These are phyloP conservation scores for Chenopodium suecicum DNA, from an alignment of 148 eudicot genomes.

Conservation along the genomic window DNA sequence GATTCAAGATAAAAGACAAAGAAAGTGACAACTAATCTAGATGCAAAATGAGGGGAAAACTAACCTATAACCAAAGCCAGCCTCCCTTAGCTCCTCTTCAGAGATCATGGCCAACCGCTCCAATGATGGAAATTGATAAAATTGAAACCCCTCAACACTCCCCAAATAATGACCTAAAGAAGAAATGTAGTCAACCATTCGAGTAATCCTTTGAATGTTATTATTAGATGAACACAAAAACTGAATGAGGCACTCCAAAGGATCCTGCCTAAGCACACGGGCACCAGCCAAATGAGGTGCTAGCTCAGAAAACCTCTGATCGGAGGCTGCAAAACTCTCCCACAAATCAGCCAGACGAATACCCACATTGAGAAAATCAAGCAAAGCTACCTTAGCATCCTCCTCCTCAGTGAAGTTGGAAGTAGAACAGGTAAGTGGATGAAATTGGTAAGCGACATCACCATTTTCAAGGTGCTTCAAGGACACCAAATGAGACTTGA, in stretches of 20 bases:
- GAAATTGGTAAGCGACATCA: conserved; percentile 52
- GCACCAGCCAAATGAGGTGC: conserved; percentile 69
- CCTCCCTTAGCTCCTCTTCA: conserved; percentile 70
- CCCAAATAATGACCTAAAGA: conserved; percentile 63
- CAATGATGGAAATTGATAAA: conserved; percentile 64
- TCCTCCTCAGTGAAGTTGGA: conserved; percentile 12
- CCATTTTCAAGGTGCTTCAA: conserved; percentile 60
- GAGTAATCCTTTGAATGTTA: conserved; percentile 77
- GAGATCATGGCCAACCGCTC: conserved; percentile 60
- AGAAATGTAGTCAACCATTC: conserved; percentile 83
- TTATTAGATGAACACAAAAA: conserved; percentile 87
- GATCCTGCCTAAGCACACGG: conserved; percentile 91
- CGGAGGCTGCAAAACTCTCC: conserved; percentile 59
- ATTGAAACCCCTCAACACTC: conserved; percentile 60
- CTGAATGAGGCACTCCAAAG: conserved; percentile 82
- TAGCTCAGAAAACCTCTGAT: conserved; percentile 63
- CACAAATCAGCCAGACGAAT: conserved; percentile 64
- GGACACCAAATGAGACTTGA: conserved; percentile 71
- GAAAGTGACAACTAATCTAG: no score
- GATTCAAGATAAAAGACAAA: no score
- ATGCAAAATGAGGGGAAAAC: conserved; percentile 3
- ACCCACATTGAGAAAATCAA: conserved; percentile 76
- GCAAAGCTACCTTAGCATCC: conserved; percentile 42
- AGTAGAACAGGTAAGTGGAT: conserved; percentile 1
- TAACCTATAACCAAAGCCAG: conserved; percentile 91